These are phyloP conservation scores for Flaveria sonorensis DNA, from an alignment of 129 eudicot genomes.

Conservation along the genomic window DNA sequence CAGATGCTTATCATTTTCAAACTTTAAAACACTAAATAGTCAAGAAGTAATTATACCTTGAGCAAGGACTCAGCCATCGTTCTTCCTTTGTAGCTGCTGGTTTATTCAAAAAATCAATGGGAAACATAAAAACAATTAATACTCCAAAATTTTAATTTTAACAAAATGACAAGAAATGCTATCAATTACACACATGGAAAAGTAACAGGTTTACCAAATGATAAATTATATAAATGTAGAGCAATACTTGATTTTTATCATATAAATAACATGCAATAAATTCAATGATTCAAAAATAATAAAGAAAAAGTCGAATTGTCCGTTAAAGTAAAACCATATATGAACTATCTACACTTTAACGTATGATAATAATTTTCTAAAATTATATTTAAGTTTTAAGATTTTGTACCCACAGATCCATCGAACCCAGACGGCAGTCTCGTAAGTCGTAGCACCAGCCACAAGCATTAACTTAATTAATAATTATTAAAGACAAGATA, in stretches of 20 bases:
- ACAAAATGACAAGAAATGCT: background rate
- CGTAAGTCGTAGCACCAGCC: background rate
- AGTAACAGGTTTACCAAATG: conserved; percentile 7
- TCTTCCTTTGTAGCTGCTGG: background rate
- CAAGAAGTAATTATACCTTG: background rate
- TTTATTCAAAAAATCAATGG: background rate
- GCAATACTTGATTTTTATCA: background rate
- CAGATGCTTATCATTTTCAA: background rate
- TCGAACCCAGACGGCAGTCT: conserved; percentile 24
- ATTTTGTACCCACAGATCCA: conserved; percentile 35
- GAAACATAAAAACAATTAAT: background rate
- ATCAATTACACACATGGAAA: conserved; percentile 14
- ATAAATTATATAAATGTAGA: no score
- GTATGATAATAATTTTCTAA: no score
- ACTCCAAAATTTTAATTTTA: background rate
- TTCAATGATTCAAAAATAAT: background rate
- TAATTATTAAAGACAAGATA: background rate
- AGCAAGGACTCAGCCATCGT: conserved; percentile 24
- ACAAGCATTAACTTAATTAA: conserved; percentile 6
- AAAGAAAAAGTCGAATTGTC: background rate
- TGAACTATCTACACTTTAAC: no score
- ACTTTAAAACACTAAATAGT: background rate
- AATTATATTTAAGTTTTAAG: no score
- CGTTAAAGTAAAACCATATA: no score
- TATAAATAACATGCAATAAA: background rate